Evolutionary conservation across 2,329 filamentous ascomycete genomes (phyloP).

Genomic region (Eutypella sp.): DNA sequence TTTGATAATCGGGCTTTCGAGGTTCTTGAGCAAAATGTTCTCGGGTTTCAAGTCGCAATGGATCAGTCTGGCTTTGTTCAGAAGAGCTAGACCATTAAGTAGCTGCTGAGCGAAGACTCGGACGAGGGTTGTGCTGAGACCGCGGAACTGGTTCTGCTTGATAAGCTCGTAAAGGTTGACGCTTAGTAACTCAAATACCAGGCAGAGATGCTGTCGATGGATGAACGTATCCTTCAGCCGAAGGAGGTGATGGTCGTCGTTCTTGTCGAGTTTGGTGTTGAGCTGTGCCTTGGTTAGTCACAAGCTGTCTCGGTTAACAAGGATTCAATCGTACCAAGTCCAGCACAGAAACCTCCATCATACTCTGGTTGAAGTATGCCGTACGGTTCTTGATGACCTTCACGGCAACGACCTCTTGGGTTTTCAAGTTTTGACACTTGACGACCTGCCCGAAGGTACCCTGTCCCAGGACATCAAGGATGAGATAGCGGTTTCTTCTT

Average conservation of each 20-base stretch:
- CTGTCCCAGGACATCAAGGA: slow-evolving; percentile 92
- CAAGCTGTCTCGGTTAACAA: not conserved
- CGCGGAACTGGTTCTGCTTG: slow-evolving; percentile 98
- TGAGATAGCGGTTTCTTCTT: slow-evolving; percentile 83
- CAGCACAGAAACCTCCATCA: slow-evolving; percentile 99
- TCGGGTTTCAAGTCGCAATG: slow-evolving; percentile 98
- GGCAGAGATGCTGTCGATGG: slow-evolving; percentile 90
- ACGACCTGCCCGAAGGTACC: slow-evolving; percentile 98
- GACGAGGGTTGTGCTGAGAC: slow-evolving; percentile 91
- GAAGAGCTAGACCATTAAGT: slow-evolving; percentile 81
- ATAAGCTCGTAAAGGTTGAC: slow-evolving; percentile 98
- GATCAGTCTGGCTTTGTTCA: slow-evolving; percentile 95
- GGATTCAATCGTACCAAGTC: slow-evolving; percentile 63
- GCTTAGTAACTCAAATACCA: slow-evolving; percentile 93
- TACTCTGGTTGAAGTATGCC: slow-evolving; percentile 99
- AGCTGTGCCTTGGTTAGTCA: slow-evolving; percentile 51
- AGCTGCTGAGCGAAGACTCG: slow-evolving; percentile 97
- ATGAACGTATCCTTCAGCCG: slow-evolving; percentile 98
- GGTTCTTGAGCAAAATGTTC: slow-evolving; percentile 95
- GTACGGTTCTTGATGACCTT: slow-evolving; percentile 99
- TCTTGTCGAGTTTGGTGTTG: slow-evolving; percentile 98
- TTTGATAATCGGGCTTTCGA: slow-evolving; percentile 98
- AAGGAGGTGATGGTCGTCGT: slow-evolving; percentile 93
- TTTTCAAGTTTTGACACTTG: slow-evolving; percentile 97
- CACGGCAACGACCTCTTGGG: slow-evolving; percentile 95